Evolutionary conservation across 2,329 filamentous ascomycete species (phyloP).

Genomic region (Penicillium capsulatum): DNA sequence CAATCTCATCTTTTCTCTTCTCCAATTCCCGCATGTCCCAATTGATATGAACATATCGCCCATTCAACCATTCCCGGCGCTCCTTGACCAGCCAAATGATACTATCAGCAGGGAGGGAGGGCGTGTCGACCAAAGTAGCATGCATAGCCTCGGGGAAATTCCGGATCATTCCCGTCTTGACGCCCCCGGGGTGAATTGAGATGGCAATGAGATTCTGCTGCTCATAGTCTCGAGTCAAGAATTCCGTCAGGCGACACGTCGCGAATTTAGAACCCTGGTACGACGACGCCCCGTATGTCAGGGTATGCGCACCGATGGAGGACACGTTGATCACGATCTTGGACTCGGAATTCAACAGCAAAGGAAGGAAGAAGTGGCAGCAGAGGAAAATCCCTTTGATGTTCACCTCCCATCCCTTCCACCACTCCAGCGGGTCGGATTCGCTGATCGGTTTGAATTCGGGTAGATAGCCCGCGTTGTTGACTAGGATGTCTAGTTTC

Average conservation of each 20-base stretch:
- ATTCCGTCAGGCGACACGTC: slow-evolving; percentile 49
- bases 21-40: slow-evolving; percentile 50
- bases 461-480: slow-evolving; percentile 43
- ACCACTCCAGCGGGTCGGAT: slow-evolving; percentile 36
- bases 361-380: slow-evolving; percentile 6
- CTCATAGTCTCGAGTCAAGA: slow-evolving; percentile 45
- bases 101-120: slow-evolving; percentile 42
- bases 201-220: slow-evolving; percentile 42
- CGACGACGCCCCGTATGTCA: slow-evolving; percentile 34
- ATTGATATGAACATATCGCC: slow-evolving; percentile 43
- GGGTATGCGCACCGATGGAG: slow-evolving; percentile 37
- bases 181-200: slow-evolving; percentile 40
- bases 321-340: slow-evolving; percentile 9
- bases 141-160: slow-evolving; percentile 30
- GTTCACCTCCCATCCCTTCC: slow-evolving; percentile 47
- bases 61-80: slow-evolving; percentile 45
- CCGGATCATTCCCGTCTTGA: slow-evolving; percentile 38
- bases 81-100: slow-evolving; percentile 43
- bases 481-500: slow-evolving; percentile 44
- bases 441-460: slow-evolving; percentile 26
- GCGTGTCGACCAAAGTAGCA: slow-evolving; percentile 32
- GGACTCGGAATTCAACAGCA: slow-evolving; percentile 4
- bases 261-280: slow-evolving; percentile 52
- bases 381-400: slow-evolving; percentile 45
- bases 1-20: slow-evolving; percentile 41